A percentile compares a stretch with the other conserved stretches of the same genome.
These are phyloP conservation scores for Pseudocercospora ulei DNA, from an alignment of 2,329 filamentous ascomycete species.

Conservation along the genomic window DNA sequence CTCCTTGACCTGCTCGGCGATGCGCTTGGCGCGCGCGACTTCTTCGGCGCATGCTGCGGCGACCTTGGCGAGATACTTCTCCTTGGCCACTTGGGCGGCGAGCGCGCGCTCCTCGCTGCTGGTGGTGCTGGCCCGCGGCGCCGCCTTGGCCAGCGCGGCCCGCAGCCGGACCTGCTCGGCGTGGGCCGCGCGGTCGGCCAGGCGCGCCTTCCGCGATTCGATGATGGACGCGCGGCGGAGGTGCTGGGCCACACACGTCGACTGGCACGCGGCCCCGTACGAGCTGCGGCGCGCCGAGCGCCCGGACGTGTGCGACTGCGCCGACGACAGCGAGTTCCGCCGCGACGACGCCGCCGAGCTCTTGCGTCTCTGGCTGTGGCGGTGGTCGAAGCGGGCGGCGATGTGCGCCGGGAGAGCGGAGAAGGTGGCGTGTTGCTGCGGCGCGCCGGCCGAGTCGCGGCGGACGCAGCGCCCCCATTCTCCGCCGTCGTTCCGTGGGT, in stretches of 20 bases:
- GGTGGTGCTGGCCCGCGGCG: conserved; percentile 49
- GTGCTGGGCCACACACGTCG: conserved; percentile 68
- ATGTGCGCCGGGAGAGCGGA: conserved; percentile 64
- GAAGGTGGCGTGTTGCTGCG: conserved; percentile 26
- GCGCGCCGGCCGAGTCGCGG: conserved; percentile 13
- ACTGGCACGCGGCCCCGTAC: conserved; percentile 46
- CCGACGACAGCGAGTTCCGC: conserved; percentile 69
- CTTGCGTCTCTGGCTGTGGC: conserved; percentile 54
- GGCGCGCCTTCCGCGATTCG: conserved; percentile 66
- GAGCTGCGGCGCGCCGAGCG: conserved; percentile 43
- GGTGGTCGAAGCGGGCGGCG: conserved; percentile 64
- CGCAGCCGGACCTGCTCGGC: conserved; percentile 72
- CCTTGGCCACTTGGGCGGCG: conserved; percentile 66
- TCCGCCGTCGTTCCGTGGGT: background rate
- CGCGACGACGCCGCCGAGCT: conserved; percentile 69
- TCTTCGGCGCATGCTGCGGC: conserved; percentile 73
- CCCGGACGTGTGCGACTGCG: conserved; percentile 55
- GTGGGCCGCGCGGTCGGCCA: conserved; percentile 71
- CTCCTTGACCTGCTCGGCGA: conserved; percentile 74
- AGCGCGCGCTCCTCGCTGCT: conserved; percentile 66
- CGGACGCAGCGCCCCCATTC: conserved; percentile 6
- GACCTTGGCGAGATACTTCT: conserved; percentile 72
- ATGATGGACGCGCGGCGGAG: conserved; percentile 70
- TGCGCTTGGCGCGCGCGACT: conserved; percentile 68
- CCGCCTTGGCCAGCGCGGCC: conserved; percentile 63